These are phyloP conservation scores for Effrenium voratum DNA, from an alignment of 73 alveolate species.

Conservation along the genomic window DNA sequence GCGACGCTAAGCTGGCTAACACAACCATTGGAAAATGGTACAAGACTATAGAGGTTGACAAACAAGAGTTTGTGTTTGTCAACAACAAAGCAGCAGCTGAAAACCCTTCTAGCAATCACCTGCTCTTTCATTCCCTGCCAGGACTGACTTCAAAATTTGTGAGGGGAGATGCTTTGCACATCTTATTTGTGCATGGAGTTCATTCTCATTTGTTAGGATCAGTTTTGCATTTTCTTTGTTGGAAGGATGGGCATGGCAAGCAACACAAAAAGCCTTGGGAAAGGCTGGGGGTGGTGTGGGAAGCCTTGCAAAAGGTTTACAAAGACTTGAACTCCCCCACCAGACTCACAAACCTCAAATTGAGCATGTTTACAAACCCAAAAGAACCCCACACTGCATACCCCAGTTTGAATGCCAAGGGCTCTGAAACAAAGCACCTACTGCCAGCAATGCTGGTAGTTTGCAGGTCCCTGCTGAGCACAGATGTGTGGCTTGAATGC, in stretches of 20 bases:
- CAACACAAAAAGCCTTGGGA: background rate
- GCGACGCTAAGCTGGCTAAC: background rate
- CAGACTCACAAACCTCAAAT: slow-evolving; percentile 8
- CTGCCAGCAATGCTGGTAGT: slow-evolving; percentile 13
- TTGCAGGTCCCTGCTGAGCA: background rate
- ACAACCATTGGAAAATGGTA: background rate
- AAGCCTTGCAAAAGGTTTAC: background rate
- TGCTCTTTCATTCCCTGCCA: background rate
- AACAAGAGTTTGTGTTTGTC: background rate
- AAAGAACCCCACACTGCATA: background rate
- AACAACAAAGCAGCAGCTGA: slow-evolving; percentile 6
- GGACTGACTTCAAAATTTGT: slow-evolving; percentile 9
- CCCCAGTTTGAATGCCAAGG: background rate
- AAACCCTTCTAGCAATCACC: background rate
- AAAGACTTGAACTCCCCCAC: background rate
- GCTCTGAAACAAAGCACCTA: slow-evolving; percentile 11
- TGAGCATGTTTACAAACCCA: slow-evolving; percentile 40
- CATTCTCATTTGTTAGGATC: background rate
- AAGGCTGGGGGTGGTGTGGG: slow-evolving; percentile 17
- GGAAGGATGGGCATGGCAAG: slow-evolving; percentile 12
- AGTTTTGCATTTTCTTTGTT: background rate
- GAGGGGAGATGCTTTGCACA: slow-evolving; percentile 9
- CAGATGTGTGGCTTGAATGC: background rate
- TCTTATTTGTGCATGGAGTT: background rate
- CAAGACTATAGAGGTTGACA: slow-evolving; percentile 3